A percentile compares a stretch with the other conserved stretches of the same genome.
These are phyloP conservation scores for Salix arbutifolia DNA, from an alignment of 345 rosid species.

Conservation along the genomic window DNA sequence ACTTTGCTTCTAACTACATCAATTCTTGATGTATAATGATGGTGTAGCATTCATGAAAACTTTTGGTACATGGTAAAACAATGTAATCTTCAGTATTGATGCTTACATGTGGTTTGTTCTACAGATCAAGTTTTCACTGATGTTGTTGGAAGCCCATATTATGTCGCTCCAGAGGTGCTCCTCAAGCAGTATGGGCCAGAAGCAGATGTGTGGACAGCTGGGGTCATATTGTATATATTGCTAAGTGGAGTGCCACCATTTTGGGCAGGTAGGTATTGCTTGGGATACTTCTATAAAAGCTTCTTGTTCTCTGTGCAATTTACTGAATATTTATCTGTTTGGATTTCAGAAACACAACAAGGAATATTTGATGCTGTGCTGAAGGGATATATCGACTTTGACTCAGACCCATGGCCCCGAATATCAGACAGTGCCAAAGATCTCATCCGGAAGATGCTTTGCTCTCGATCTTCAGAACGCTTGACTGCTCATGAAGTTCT, in stretches of 20 bases:
- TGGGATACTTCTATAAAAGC: not conserved
- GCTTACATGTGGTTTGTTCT: slow-evolving; percentile 19
- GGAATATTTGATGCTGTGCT: slow-evolving; percentile 97
- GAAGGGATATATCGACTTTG: slow-evolving; percentile 88
- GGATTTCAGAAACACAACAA: slow-evolving; percentile 78
- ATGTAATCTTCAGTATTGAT: not conserved
- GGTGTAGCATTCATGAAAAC: not conserved
- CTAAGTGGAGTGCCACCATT: slow-evolving; percentile 98
- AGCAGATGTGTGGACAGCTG: slow-evolving; percentile 99
- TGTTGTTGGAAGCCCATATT: slow-evolving; percentile 97
- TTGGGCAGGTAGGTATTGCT: slow-evolving; percentile 77
- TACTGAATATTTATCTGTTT: slow-evolving; percentile 15
- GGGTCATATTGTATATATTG: slow-evolving; percentile 89
- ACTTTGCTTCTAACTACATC: not conserved
- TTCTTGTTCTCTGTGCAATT: slow-evolving; percentile 8
- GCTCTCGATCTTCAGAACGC: slow-evolving; percentile 70
- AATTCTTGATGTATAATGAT: not conserved
- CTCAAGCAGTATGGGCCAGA: slow-evolving; percentile 87
- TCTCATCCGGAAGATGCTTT: slow-evolving; percentile 77
- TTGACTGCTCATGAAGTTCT: slow-evolving; percentile 93
- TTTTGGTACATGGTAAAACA: not conserved
- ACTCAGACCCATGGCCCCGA: slow-evolving; percentile 94
- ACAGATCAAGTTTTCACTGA: slow-evolving; percentile 85
- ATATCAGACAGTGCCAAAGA: slow-evolving; percentile 90
- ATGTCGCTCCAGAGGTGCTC: slow-evolving; percentile 96